Percentiles rank a stretch among this genome's conserved stretches.
These are phyloP conservation scores for Priceomyces melissophilus DNA, from an alignment of 805 yeast species.

Conservation along the genomic window DNA sequence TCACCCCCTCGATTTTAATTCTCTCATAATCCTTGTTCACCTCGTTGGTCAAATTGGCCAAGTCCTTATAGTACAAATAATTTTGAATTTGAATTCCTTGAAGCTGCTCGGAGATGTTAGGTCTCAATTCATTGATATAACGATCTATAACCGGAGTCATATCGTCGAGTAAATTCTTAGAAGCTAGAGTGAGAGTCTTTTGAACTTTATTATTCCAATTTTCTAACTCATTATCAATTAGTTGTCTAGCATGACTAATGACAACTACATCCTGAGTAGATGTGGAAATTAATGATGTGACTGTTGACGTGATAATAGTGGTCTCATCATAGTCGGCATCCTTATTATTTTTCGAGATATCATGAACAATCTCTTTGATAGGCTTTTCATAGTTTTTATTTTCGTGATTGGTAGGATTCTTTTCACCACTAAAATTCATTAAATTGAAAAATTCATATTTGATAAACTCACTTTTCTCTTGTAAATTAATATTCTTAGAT, in stretches of 20 bases:
- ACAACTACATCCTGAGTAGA: neutral
- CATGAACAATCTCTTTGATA: constrained; percentile 21
- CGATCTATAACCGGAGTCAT: constrained; percentile 24
- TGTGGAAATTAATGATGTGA: constrained; percentile 9
- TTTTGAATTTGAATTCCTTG: constrained; percentile 25
- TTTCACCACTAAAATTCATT: constrained; percentile 15
- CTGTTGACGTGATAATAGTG: constrained; percentile 16
- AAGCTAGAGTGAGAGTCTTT: constrained; percentile 32
- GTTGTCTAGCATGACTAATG: constrained; percentile 3
- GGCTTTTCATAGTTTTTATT: constrained; percentile 13
- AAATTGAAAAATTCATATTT: constrained; percentile 24
- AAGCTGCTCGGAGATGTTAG: constrained; percentile 22
- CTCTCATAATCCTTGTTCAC: constrained; percentile 33
- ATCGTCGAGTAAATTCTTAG: constrained; percentile 27
- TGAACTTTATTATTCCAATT: constrained; percentile 33
- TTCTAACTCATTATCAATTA: constrained; percentile 28
- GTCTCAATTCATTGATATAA: constrained; percentile 22
- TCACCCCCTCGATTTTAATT: constrained; percentile 19
- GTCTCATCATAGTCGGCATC: constrained; percentile 5
- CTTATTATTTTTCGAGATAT: constrained; percentile 6
- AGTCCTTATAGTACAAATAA: constrained; percentile 26
- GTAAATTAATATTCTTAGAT: constrained; percentile 10
- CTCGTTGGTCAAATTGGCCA: constrained; percentile 25
- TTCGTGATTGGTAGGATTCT: constrained; percentile 4
- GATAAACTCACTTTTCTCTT: constrained; percentile 21